phyloP scores from a whole-genome alignment of 148 eudicot species.

The Arbutus unedo region DNA sequence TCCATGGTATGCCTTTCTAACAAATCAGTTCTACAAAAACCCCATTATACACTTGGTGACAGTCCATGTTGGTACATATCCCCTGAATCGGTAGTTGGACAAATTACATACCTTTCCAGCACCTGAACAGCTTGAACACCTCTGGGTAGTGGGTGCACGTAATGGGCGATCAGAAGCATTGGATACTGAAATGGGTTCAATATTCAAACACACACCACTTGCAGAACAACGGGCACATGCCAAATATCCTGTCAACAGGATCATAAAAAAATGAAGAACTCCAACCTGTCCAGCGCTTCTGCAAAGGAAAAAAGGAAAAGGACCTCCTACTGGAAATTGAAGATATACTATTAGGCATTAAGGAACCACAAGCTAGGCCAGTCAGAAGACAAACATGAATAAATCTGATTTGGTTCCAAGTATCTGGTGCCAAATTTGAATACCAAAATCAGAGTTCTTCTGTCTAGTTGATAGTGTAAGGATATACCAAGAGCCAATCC shows the following conservation, averaged over 20 bases:
- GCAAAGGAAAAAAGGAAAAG: background rate
- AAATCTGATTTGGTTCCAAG: background rate
- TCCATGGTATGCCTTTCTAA: background rate
- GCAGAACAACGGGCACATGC: conserved; percentile 91
- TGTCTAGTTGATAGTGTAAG: background rate
- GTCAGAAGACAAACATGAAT: background rate
- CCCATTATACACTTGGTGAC: background rate
- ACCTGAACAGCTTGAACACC: conserved; percentile 87
- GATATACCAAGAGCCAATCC: background rate
- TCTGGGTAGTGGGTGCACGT: conserved; percentile 63
- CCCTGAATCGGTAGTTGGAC: background rate
- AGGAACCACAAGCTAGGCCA: background rate
- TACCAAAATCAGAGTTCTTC: background rate
- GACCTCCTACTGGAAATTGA: background rate
- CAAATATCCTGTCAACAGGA: conserved; percentile 62
- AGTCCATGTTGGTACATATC: background rate
- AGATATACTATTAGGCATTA: background rate
- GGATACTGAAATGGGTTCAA: conserved; percentile 68
- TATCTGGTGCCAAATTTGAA: background rate
- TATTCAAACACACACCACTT: conserved; percentile 71
- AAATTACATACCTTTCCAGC: conserved; percentile 72
- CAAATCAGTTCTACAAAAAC: background rate
- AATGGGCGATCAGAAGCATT: conserved; percentile 55
- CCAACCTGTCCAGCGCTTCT: background rate
- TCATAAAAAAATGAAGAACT: background rate